Percentiles rank a stretch among this genome's conserved stretches.
Evolutionary conservation across 2,329 filamentous ascomycete species (phyloP).

Genomic region (Thelonectria rubi): DNA sequence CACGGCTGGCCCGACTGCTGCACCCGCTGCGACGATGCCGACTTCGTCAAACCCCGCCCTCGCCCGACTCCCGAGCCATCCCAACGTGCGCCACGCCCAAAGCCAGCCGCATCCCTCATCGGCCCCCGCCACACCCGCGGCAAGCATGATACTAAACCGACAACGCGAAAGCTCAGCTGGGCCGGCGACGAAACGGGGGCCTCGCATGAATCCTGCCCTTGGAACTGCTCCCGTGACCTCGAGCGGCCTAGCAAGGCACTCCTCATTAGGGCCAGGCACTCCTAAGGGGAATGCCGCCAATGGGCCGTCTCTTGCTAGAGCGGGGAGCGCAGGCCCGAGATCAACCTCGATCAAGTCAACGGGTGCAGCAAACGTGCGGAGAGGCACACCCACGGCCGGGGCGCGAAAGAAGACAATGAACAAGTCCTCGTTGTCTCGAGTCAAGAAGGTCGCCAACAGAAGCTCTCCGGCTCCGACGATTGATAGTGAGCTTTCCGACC

Average conservation of each 20-base stretch:
- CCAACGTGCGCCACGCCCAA: conserved; percentile 60
- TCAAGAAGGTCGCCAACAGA: conserved; percentile 66
- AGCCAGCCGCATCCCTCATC: conserved; percentile 63
- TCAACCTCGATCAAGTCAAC: conserved; percentile 57
- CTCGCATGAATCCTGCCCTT: conserved; percentile 58
- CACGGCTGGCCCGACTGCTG: conserved; percentile 39
- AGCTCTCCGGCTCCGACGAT: conserved; percentile 70
- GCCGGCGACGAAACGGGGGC: conserved; percentile 64
- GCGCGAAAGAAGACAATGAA: conserved; percentile 60
- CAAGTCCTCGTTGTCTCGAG: conserved; percentile 70
- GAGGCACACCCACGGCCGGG: conserved; percentile 56
- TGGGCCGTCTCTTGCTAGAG: conserved; percentile 52
- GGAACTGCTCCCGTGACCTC: conserved; percentile 61
- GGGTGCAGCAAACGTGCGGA: conserved; percentile 53
- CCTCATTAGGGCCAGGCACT: conserved; percentile 70
- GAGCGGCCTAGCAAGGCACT: conserved; percentile 68
- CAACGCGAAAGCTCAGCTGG: conserved; percentile 69
- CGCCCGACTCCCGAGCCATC: conserved; percentile 54
- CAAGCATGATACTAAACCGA: conserved; percentile 66
- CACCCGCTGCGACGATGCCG: conserved; percentile 40
- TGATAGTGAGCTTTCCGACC: conserved; percentile 72
- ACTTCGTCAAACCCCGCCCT: conserved; percentile 53
- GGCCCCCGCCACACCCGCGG: conserved; percentile 68
- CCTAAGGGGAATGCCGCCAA: conserved; percentile 56
- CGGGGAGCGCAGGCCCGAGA: conserved; percentile 69